These are phyloP conservation scores for Diaporthe sp. DNA, from an alignment of 2,329 filamentous ascomycete genomes.

Conservation along the genomic window DNA sequence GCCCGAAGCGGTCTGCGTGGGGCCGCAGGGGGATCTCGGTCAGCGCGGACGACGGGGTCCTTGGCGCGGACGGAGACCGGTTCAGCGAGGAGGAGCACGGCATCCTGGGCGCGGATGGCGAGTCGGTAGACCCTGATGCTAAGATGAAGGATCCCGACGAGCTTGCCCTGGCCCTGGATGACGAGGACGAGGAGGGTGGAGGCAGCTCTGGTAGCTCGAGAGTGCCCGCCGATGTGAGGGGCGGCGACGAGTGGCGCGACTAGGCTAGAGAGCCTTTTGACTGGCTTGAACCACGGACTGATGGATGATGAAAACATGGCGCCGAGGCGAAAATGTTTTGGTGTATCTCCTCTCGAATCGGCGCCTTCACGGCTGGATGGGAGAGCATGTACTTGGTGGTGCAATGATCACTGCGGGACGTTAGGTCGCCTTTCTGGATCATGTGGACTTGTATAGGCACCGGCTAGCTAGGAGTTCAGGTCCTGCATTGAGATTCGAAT, in stretches of 20 bases:
- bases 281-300: neutral
- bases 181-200: slow-evolving; percentile 68
- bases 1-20: slow-evolving; percentile 66
- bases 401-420: neutral
- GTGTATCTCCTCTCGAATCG: neutral
- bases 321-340: neutral
- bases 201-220: slow-evolving; percentile 45
- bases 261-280: slow-evolving; percentile 4
- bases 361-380: neutral
- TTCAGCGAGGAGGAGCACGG: slow-evolving; percentile 54
- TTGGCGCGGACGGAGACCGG: slow-evolving; percentile 63
- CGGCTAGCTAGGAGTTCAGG: slow-evolving; percentile 32
- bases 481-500: neutral
- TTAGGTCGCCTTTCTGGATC: neutral
- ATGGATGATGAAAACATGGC: neutral
- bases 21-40: slow-evolving; percentile 76
- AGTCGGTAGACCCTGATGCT: slow-evolving; percentile 70
- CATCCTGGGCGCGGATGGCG: slow-evolving; percentile 52
- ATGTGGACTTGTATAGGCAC: slow-evolving; percentile 2
- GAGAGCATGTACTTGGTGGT: neutral
- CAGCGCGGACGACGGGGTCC: slow-evolving; percentile 73
- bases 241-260: slow-evolving; percentile 62
- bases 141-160: slow-evolving; percentile 78
- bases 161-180: slow-evolving; percentile 70
- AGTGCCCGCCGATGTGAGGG: slow-evolving; percentile 57